Evolutionary conservation across 202 grass and related monocot genomes (phyloP).

Genomic region (Hordeum pubiflorum): DNA sequence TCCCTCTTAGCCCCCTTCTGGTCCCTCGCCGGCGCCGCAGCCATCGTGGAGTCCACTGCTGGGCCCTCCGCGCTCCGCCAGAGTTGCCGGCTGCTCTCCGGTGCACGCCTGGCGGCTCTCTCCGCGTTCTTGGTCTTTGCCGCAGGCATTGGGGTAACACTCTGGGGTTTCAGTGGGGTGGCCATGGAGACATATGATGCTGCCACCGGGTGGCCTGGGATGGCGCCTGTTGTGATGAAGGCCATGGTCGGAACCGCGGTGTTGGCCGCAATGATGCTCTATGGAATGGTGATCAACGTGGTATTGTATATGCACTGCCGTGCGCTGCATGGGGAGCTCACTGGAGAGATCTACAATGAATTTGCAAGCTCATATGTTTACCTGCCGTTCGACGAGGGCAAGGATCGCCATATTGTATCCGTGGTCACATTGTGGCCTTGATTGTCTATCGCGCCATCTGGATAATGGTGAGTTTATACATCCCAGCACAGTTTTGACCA

Average conservation of each 20-base stretch:
- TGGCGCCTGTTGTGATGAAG: constrained; percentile 35
- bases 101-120: constrained; percentile 27
- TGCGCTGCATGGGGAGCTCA: constrained; percentile 54
- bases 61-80: constrained; percentile 35
- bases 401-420: constrained; percentile 41
- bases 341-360: constrained; percentile 64
- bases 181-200: background rate
- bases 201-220: constrained; percentile 6
- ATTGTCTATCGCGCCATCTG: background rate
- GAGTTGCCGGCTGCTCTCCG: constrained; percentile 37
- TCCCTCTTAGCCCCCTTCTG: constrained; percentile 33
- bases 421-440: constrained; percentile 29
- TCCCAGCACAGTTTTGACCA: background rate
- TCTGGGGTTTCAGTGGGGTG: constrained; percentile 49
- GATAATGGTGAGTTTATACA: background rate
- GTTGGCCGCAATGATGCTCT: constrained; percentile 38
- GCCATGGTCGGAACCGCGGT: constrained; percentile 35
- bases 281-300: constrained; percentile 43
- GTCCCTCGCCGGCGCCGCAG: constrained; percentile 46
- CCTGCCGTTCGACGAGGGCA: constrained; percentile 49
- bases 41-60: constrained; percentile 34
- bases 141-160: constrained; percentile 17
- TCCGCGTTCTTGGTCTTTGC: constrained; percentile 39
- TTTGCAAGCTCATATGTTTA: constrained; percentile 56
- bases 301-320: constrained; percentile 73